These are phyloP conservation scores for Herpetomonas tarakana DNA, from an alignment of 208 protist species.

Conservation along the genomic window DNA sequence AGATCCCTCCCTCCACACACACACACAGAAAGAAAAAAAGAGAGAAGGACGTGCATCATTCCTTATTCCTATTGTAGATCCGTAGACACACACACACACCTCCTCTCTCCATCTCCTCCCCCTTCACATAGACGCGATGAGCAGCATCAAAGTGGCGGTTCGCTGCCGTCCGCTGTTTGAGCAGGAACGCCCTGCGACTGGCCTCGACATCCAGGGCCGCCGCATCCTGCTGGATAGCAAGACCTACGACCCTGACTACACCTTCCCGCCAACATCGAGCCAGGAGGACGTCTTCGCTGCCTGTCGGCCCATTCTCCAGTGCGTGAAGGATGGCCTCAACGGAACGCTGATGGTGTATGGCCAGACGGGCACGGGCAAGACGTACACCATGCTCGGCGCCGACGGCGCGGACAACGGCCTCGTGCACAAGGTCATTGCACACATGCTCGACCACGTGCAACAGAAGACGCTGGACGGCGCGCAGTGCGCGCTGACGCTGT, in stretches of 20 bases:
- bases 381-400: slow-evolving; percentile 94
- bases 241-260: slow-evolving; percentile 89
- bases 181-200: slow-evolving; percentile 61
- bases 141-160: slow-evolving; percentile 87
- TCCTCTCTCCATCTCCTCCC: too few species aligned
- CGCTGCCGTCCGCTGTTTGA: slow-evolving; percentile 82
- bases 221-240: slow-evolving; percentile 87
- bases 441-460: slow-evolving; percentile 91
- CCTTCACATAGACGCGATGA: slow-evolving; percentile 43
- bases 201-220: slow-evolving; percentile 74
- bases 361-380: slow-evolving; percentile 96
- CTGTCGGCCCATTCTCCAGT: slow-evolving; percentile 83
- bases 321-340: slow-evolving; percentile 89
- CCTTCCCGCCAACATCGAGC: slow-evolving; percentile 51
- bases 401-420: slow-evolving; percentile 55
- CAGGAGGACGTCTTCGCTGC: slow-evolving; percentile 88
- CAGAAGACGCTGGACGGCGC: slow-evolving; percentile 78
- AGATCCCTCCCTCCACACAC: too few species aligned
- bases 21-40: too few species aligned
- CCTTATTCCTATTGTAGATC: too few species aligned
- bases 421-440: slow-evolving; percentile 88
- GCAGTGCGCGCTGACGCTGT: slow-evolving; percentile 87
- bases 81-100: too few species aligned
- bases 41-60: too few species aligned
- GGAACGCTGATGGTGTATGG: slow-evolving; percentile 94